Conservation (phyloP, 2,329 filamentous ascomycete genomes). For the Colletotrichum cereale region DNA sequence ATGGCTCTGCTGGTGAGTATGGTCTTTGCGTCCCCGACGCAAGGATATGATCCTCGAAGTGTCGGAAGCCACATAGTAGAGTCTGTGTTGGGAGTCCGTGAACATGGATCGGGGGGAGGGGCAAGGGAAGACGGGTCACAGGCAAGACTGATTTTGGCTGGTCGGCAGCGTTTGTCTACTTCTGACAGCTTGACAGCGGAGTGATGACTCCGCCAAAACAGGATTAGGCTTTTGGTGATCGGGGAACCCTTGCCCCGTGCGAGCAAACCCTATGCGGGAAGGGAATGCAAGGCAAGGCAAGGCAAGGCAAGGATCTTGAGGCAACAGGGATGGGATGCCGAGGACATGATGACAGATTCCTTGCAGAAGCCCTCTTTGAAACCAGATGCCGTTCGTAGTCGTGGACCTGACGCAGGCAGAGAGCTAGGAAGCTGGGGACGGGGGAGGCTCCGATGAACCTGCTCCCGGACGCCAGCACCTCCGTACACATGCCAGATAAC, state of each 20-base stretch:
- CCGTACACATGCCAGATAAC: not conserved
- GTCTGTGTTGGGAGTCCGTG: conserved; percentile 20
- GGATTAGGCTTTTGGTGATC: conserved; percentile 21
- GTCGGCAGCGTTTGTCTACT: not conserved
- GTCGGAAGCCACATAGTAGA: not conserved
- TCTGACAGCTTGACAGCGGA: conserved; percentile 9
- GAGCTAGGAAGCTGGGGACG: not conserved
- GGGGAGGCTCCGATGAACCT: conserved; percentile 1
- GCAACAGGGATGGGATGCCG: conserved; percentile 7
- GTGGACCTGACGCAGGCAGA: not conserved
- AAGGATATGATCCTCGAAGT: not conserved
- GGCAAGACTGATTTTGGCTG: not conserved
- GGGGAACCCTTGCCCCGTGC: conserved; percentile 21
- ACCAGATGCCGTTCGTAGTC: not conserved
- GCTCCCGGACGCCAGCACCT: not conserved
- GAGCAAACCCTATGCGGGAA: conserved; percentile 17
- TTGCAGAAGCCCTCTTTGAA: conserved; percentile 18
- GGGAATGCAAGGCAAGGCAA: conserved; percentile 8
- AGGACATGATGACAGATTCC: not conserved
- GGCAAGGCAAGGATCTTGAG: conserved; percentile 15
- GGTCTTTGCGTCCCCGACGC: conserved; percentile 33
- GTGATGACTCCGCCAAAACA: not conserved
- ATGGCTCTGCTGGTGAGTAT: not conserved
- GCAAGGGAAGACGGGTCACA: not conserved
- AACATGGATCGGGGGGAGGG: conserved; percentile 10